phyloP scores from a whole-genome alignment of 495 filamentous ascomycete genomes.

The Physcia stellaris region DNA sequence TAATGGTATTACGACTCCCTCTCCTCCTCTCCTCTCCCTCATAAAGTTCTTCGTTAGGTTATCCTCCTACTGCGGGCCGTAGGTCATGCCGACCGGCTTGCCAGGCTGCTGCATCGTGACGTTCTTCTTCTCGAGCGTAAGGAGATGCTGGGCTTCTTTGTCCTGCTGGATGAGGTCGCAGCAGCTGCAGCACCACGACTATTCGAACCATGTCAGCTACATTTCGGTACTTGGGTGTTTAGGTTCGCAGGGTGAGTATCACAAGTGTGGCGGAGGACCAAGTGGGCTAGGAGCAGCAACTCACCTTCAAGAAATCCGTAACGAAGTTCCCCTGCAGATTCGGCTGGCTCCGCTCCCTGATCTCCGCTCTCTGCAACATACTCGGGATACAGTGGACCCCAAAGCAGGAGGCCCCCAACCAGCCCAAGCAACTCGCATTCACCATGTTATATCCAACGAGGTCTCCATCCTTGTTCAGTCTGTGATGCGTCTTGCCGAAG shows the following conservation, averaged over 20 bases:
- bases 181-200: constrained; percentile 26
- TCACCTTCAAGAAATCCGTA: constrained; percentile 19
- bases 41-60: too few species aligned
- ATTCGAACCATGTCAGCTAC: too few species aligned
- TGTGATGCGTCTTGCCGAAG: constrained; percentile 33
- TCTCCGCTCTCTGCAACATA: constrained; percentile 28
- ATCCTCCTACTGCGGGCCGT: background rate
- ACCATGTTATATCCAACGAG: constrained; percentile 28
- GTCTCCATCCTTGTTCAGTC: constrained; percentile 23
- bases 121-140: background rate
- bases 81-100: background rate
- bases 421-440: constrained; percentile 27
- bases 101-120: constrained; percentile 1
- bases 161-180: constrained; percentile 27
- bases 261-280: background rate
- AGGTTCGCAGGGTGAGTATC: background rate
- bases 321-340: constrained; percentile 27
- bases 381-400: constrained; percentile 23
- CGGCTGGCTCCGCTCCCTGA: constrained; percentile 23
- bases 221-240: too few species aligned
- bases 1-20: too few species aligned
- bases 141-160: constrained; percentile 21
- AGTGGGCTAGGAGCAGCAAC: background rate
- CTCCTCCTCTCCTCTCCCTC: too few species aligned
- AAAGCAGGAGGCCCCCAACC: constrained; percentile 21